Percentiles rank a stretch among this genome's conserved stretches.
Conservation (phyloP, 176 grass and related monocot species). For the Zea luxurians region DNA sequence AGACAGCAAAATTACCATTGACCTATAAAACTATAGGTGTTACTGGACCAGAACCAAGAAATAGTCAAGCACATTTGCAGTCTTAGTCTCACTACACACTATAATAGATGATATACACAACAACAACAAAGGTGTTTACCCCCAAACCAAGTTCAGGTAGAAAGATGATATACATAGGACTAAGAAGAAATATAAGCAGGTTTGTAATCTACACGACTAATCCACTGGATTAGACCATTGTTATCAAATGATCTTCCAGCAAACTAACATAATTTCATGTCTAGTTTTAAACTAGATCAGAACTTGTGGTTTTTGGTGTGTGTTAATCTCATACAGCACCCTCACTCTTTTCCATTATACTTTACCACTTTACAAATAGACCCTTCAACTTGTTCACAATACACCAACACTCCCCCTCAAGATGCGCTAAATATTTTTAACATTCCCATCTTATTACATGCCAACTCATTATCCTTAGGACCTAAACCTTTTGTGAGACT, state of each 20-base stretch:
- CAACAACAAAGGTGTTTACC: not conserved
- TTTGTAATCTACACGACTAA: not conserved
- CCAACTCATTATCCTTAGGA: no score
- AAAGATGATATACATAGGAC: not conserved
- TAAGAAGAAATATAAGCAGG: not conserved
- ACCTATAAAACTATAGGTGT: not conserved
- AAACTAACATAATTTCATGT: slow-evolving; percentile 2
- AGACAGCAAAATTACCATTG: not conserved
- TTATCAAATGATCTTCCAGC: slow-evolving; percentile 18
- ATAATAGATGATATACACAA: not conserved
- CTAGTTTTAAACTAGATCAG: slow-evolving; percentile 22
- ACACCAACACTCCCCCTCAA: no score
- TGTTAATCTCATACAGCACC: no score
- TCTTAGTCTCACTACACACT: not conserved
- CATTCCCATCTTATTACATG: no score
- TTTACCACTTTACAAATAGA: no score
- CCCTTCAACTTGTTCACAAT: no score
- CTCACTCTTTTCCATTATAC: no score
- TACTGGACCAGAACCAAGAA: not conserved
- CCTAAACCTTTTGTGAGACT: no score
- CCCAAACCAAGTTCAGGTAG: not conserved
- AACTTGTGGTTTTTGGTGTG: no score
- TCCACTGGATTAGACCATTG: not conserved
- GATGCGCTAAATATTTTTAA: no score
- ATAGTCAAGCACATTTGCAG: not conserved